Percentiles rank a stretch among this genome's conserved stretches.
Conservation (phyloP, 2,329 filamentous ascomycete species). For the Dothidotthia symphoricarpi region DNA sequence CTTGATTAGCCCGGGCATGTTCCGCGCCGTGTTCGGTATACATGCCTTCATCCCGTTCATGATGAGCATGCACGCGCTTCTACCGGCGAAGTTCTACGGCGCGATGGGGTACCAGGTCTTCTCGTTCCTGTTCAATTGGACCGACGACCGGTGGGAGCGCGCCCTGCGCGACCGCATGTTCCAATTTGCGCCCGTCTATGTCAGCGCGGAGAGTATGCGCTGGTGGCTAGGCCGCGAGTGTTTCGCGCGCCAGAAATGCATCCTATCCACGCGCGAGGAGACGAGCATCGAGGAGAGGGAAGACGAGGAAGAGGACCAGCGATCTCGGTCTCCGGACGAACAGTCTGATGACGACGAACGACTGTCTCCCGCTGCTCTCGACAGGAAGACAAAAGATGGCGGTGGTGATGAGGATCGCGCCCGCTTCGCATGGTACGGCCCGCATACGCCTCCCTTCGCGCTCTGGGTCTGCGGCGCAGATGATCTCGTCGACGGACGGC, state of each 20-base stretch:
- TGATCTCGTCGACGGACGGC: slow-evolving; percentile 76
- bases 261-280: slow-evolving; percentile 74
- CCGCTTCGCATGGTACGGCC: slow-evolving; percentile 74
- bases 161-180: slow-evolving; percentile 79
- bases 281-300: slow-evolving; percentile 60
- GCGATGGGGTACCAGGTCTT: slow-evolving; percentile 86
- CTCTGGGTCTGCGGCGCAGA: slow-evolving; percentile 85
- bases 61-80: slow-evolving; percentile 73
- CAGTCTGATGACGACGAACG: slow-evolving; percentile 18
- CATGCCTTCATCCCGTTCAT: slow-evolving; percentile 92
- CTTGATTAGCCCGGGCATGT: slow-evolving; percentile 71
- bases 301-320: slow-evolving; percentile 38
- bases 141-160: slow-evolving; percentile 79
- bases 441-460: slow-evolving; percentile 76
- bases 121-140: slow-evolving; percentile 85
- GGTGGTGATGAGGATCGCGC: slow-evolving; percentile 45
- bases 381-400: slow-evolving; percentile 38
- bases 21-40: slow-evolving; percentile 82
- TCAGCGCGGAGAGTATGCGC: slow-evolving; percentile 84
- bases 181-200: slow-evolving; percentile 87
- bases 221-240: slow-evolving; percentile 94
- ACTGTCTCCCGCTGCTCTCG: slow-evolving; percentile 2
- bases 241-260: slow-evolving; percentile 82
- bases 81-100: slow-evolving; percentile 70
- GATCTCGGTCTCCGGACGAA: slow-evolving; percentile 8